These are phyloP conservation scores for Hypoxylon subgilvum DNA, from an alignment of 495 filamentous ascomycete genomes.

Conservation along the genomic window DNA sequence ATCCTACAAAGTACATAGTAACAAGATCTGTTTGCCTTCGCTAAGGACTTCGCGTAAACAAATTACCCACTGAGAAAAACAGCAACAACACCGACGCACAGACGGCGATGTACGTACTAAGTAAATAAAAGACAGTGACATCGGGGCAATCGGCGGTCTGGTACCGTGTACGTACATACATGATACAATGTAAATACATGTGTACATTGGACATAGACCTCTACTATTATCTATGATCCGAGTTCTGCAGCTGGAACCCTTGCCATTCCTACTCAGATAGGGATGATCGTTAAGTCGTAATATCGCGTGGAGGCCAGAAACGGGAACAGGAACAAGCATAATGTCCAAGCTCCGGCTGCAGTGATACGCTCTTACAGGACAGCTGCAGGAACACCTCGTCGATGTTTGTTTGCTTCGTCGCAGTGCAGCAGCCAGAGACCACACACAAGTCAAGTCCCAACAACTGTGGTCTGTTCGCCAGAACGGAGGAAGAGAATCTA, in stretches of 20 bases:
- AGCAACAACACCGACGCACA: slow-evolving; percentile 10
- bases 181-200: not conserved
- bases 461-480: slow-evolving; percentile 25
- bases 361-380: slow-evolving; percentile 30
- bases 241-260: slow-evolving; percentile 9
- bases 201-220: slow-evolving; percentile 6
- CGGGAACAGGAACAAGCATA: not conserved
- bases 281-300: slow-evolving; percentile 10
- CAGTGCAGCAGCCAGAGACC: slow-evolving; percentile 2
- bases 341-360: slow-evolving; percentile 25
- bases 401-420: slow-evolving; percentile 14
- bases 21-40: too few species aligned
- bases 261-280: slow-evolving; percentile 10
- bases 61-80: slow-evolving; percentile 2
- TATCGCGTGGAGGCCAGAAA: slow-evolving; percentile 5
- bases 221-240: slow-evolving; percentile 25
- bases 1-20: too few species aligned
- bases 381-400: slow-evolving; percentile 21
- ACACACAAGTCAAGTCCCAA: too few species aligned
- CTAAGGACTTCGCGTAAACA: slow-evolving; percentile 11
- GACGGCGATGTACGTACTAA: slow-evolving; percentile 15
- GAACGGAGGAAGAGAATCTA: slow-evolving; percentile 6
- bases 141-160: slow-evolving; percentile 8
- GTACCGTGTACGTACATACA: not conserved
- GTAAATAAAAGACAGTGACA: slow-evolving; percentile 27